Evolutionary conservation across 306 rosid genomes (phyloP).

Genomic region (Biancaea sappan): DNA sequence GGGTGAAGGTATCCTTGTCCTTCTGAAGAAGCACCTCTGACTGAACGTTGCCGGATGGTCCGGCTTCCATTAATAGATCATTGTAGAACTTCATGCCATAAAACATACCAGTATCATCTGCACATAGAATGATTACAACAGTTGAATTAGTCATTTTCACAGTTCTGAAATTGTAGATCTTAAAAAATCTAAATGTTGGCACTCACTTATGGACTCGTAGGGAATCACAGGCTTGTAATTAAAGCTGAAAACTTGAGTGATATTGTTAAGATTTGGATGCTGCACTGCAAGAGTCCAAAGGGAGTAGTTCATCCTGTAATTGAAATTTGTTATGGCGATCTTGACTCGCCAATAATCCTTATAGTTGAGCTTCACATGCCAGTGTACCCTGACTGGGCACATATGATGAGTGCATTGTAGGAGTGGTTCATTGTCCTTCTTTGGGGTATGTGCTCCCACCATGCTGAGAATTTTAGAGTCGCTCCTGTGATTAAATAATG

Average conservation of each 20-base stretch:
- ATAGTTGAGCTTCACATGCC: constrained; percentile 85
- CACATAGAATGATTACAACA: constrained; percentile 19
- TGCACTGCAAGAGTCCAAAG: constrained; percentile 86
- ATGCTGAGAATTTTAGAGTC: constrained; percentile 66
- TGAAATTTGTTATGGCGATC: constrained; percentile 78
- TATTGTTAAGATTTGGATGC: constrained; percentile 92
- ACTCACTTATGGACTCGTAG: constrained; percentile 81
- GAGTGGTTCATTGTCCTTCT: constrained; percentile 67
- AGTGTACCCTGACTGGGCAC: constrained; percentile 93
- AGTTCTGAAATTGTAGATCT: not conserved
- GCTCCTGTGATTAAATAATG: constrained; percentile 53
- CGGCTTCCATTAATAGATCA: constrained; percentile 87
- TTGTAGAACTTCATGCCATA: constrained; percentile 77
- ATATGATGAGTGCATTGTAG: constrained; percentile 92
- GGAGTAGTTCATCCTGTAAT: constrained; percentile 76
- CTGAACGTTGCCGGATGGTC: constrained; percentile 76
- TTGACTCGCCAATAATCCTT: constrained; percentile 93
- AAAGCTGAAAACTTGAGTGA: constrained; percentile 93
- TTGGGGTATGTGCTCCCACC: constrained; percentile 69
- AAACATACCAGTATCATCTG: constrained; percentile 97
- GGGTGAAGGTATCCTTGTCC: constrained; percentile 75
- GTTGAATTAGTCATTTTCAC: constrained; percentile 16
- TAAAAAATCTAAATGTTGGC: not conserved
- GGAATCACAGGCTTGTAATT: constrained; percentile 82
- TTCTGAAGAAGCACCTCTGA: constrained; percentile 82